Conservation (phyloP, 2,329 filamentous ascomycete species). For the Colletotrichum sp. region DNA sequence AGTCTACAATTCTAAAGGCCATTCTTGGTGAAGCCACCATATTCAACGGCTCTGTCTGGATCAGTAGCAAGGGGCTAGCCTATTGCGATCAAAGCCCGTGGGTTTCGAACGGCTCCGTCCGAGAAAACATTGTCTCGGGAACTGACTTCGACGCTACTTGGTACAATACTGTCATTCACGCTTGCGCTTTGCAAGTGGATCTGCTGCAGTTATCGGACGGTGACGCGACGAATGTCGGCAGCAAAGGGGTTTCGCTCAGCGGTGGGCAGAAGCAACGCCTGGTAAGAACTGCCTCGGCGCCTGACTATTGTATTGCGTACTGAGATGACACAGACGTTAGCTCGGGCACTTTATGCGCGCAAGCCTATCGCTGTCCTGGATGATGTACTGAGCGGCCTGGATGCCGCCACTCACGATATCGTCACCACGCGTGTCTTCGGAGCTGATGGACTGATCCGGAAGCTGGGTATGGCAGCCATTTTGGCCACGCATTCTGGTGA, state of each 20-base stretch:
- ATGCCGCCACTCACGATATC: constrained; percentile 43
- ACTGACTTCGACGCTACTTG: constrained; percentile 28
- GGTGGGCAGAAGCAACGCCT: background rate
- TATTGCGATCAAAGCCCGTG: constrained; percentile 50
- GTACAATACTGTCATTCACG: constrained; percentile 30
- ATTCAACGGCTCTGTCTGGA: constrained; percentile 11
- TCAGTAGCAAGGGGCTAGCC: constrained; percentile 28
- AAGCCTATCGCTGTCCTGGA: constrained; percentile 39
- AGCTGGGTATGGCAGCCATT: constrained; percentile 40
- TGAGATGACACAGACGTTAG: background rate
- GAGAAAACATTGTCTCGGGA: constrained; percentile 39
- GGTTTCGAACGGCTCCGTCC: constrained; percentile 44
- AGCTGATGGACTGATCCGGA: constrained; percentile 40
- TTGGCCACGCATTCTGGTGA: constrained; percentile 42
- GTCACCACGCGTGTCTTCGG: constrained; percentile 44
- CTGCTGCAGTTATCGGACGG: background rate
- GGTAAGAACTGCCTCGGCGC: background rate
- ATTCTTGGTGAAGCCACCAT: constrained; percentile 40
- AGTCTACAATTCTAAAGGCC: constrained; percentile 41
- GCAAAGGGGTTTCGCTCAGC: background rate
- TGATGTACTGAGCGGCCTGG: constrained; percentile 42
- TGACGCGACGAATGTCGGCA: background rate
- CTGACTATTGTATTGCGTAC: background rate
- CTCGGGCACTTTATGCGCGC: constrained; percentile 30
- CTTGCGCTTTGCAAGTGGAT: background rate